A percentile compares a stretch with the other conserved stretches of the same genome.
Conservation (phyloP, 78 protist species). For the Dictyostelium capitatum region DNA sequence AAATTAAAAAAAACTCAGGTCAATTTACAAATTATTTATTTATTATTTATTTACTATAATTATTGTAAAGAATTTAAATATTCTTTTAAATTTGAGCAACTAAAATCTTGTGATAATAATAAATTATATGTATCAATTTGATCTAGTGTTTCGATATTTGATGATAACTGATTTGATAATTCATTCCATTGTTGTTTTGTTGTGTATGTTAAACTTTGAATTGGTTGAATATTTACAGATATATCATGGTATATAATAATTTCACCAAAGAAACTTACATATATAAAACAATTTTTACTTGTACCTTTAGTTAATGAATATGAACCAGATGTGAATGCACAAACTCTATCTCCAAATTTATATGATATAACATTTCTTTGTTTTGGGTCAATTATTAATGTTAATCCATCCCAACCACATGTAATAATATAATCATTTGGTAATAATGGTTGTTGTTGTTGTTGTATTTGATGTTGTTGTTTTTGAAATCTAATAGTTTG, state of each 20-base stretch:
- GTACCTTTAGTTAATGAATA: constrained; percentile 40
- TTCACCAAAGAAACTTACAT: constrained; percentile 73
- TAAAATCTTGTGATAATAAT: constrained; percentile 12
- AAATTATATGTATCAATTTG: neutral
- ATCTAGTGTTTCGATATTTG: neutral
- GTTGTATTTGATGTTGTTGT: neutral
- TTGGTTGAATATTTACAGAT: constrained; percentile 31
- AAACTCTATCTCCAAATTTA: constrained; percentile 79
- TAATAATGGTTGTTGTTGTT: neutral
- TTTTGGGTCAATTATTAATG: constrained; percentile 50
- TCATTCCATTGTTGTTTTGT: constrained; percentile 24
- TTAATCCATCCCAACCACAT: constrained; percentile 81
- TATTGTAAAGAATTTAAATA: constrained; percentile 4
- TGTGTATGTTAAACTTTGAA: constrained; percentile 34
- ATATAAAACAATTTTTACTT: constrained; percentile 23
- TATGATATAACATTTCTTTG: constrained; percentile 26
- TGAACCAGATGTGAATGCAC: constrained; percentile 62
- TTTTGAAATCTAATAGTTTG: constrained; percentile 20
- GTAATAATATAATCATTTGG: constrained; percentile 20
- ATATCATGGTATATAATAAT: constrained; percentile 46
- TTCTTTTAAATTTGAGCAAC: constrained; percentile 1
- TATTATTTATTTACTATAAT: neutral
- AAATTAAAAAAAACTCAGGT: neutral
- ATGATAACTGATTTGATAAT: neutral
- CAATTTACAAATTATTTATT: no score